phyloP scores from a whole-genome alignment of 805 yeast species.

The Suhomyces prunicola region DNA sequence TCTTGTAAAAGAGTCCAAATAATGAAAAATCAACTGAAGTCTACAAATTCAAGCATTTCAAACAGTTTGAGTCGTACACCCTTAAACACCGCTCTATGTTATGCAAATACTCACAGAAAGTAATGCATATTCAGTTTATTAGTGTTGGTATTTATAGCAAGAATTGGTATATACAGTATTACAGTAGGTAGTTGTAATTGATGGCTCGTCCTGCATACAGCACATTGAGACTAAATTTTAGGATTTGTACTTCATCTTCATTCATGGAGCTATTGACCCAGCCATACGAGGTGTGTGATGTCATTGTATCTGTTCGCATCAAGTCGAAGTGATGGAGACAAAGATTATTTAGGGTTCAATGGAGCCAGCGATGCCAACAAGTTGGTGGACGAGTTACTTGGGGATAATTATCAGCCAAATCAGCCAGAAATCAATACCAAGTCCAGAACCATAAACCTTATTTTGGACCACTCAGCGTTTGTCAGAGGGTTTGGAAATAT shows the following conservation, averaged over 20 bases:
- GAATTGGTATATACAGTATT: no score
- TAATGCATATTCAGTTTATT: no score
- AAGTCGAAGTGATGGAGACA: background rate
- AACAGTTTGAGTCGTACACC: no score
- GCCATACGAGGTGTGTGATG: background rate
- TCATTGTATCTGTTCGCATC: conserved; percentile 5
- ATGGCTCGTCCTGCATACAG: background rate
- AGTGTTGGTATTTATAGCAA: no score
- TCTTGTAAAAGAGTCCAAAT: no score
- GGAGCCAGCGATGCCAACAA: background rate
- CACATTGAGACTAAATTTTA: background rate
- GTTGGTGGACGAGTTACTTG: conserved; percentile 1
- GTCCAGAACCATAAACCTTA: conserved; percentile 32
- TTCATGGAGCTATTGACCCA: background rate
- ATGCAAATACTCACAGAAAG: no score
- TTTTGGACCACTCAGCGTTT: conserved; percentile 66
- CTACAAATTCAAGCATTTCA: no score
- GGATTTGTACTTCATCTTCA: background rate
- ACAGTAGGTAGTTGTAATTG: no score
- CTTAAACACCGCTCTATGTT: no score
- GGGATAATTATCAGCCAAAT: background rate
- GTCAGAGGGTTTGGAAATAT: conserved; percentile 67
- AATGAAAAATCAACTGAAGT: no score
- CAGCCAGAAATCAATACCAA: background rate
- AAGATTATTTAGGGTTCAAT: background rate